Percentiles rank a stretch among this genome's conserved stretches.
These are phyloP conservation scores for Citrullus amarus DNA, from an alignment of 306 rosid species.

Conservation along the genomic window DNA sequence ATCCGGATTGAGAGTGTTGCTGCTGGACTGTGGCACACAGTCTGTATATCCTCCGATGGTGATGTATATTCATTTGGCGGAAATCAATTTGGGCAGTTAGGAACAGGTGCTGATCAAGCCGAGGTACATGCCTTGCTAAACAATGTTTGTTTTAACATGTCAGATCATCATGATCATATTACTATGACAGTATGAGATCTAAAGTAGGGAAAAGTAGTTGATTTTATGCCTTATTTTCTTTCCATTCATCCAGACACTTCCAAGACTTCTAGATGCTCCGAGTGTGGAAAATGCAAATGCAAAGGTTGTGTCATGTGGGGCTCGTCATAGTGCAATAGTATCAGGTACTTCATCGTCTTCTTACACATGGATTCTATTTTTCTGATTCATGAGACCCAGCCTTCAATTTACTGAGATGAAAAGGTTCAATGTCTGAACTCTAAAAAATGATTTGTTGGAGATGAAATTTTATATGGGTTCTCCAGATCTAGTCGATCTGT, in stretches of 20 bases:
- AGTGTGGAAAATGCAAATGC: conserved; percentile 63
- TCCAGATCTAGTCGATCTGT: neutral
- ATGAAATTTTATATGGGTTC: neutral
- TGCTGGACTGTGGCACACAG: conserved; percentile 91
- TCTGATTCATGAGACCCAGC: neutral
- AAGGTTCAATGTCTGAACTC: neutral
- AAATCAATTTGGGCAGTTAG: conserved; percentile 93
- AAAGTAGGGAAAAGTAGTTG: neutral
- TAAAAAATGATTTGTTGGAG: neutral
- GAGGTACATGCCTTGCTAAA: conserved; percentile 40
- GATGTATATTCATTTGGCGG: conserved; percentile 87
- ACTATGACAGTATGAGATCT: neutral
- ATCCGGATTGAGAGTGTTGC: conserved; percentile 65
- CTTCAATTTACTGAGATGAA: neutral
- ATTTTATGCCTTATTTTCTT: neutral
- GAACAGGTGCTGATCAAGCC: conserved; percentile 81
- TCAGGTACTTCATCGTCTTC: conserved; percentile 39
- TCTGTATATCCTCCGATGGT: conserved; percentile 76
- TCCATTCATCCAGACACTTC: conserved; percentile 42
- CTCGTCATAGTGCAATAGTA: conserved; percentile 77
- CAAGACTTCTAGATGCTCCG: conserved; percentile 69
- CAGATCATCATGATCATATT: neutral
- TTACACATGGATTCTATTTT: neutral
- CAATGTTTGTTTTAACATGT: neutral
- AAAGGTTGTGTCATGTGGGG: conserved; percentile 74